Conservation (phyloP, 345 rosid species). For the Boechera retrofracta region DNA sequence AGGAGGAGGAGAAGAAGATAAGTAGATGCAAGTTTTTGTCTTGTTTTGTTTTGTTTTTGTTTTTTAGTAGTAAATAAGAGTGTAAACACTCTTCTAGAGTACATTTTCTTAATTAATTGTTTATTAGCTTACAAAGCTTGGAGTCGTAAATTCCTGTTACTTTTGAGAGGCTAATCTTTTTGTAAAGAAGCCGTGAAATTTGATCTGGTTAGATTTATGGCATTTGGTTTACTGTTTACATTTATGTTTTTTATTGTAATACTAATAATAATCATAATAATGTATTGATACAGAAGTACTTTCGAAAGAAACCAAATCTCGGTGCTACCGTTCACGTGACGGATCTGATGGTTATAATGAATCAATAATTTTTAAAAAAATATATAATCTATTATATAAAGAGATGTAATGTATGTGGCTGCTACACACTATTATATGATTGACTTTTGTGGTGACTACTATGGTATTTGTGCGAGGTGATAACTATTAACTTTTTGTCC, state of each 20-base stretch:
- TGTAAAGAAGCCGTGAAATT: background rate
- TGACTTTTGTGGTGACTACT: conserved; percentile 30
- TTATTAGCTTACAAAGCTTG: conserved; percentile 26
- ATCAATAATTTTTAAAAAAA: background rate
- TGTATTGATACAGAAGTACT: conserved; percentile 19
- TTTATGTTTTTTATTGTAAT: background rate
- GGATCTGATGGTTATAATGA: conserved; percentile 35
- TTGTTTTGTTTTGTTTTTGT: conserved; percentile 4
- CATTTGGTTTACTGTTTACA: background rate
- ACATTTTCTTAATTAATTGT: background rate
- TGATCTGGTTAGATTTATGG: background rate
- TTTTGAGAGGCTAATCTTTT: conserved; percentile 18
- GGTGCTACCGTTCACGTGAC: conserved; percentile 46
- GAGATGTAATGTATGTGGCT: background rate
- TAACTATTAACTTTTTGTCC: background rate
- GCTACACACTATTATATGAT: background rate
- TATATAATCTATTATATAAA: background rate
- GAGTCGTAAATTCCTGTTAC: background rate
- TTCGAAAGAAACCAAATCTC: conserved; percentile 39
- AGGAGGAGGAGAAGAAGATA: conserved; percentile 7
- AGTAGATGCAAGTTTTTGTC: conserved; percentile 35
- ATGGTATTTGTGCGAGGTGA: conserved; percentile 4
- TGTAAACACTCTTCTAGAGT: conserved; percentile 2
- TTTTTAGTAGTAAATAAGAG: background rate
- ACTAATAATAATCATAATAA: too few species aligned